Base-by-base conservation (phyloP, 805 yeast species). In the Zygosaccharomyces bisporus region DNA sequence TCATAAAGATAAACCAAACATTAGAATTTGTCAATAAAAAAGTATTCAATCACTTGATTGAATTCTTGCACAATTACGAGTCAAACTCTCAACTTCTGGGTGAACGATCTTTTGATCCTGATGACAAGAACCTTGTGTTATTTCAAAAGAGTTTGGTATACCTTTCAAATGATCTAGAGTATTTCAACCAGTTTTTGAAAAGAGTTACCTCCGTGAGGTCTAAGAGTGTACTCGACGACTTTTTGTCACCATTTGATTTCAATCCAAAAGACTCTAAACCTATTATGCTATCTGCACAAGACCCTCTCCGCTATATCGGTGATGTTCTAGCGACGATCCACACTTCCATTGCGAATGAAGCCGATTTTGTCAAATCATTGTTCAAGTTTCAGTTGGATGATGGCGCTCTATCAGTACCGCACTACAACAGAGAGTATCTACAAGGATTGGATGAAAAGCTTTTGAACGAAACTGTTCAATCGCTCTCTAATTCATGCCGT, bases 271-370 rank as follows among this genome's bases (percentile, higher is more conserved):
- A 55, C 13, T 52, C 63, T 16, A 66, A 67, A 44, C 85, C 89
- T 0, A 70, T 87, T 17, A 74, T 79, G 23, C 66, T 83, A 34
- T 76, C 83, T 6, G 82, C 86, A 0, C 84, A 84, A 60, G 96
- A 91, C 60, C 86, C 96, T 1, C 71, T 81, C 19, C 72, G 96
- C 44, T 90, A 81, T 51, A 71, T 87, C 13, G 95, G 97, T 19
- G 96, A 89, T 60, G 73, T 93, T 24, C 68, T 93, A 30, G 98
- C 98, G 0, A 86, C 85, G 69, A 74, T 89, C 1, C 97, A 93
- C 60, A 78, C 90, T 1, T 74, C 86, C 4, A 81, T 89, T 23
- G 95, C 89, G 3, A 86, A 87, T 64, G 99, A 93, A 63, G 74
- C 80, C 32, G 99, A 93, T 58, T 72, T 83, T 23, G 73, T 91